These are phyloP conservation scores for Acephala macrosclerotiorum DNA, from an alignment of 2,329 filamentous ascomycete species.

Conservation along the genomic window DNA sequence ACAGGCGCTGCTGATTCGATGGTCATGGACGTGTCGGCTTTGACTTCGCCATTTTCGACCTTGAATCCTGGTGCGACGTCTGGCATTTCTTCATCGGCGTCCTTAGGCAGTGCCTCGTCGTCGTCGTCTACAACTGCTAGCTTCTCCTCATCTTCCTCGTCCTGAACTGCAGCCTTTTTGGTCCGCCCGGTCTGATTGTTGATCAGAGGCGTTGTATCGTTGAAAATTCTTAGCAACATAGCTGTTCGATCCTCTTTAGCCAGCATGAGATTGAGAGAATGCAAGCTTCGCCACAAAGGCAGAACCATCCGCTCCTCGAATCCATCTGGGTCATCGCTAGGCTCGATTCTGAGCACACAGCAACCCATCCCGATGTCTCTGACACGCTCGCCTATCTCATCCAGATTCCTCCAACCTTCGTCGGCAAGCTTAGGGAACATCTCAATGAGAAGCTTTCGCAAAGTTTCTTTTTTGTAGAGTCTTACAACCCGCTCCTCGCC, in stretches of 20 bases:
- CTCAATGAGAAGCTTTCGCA: conserved; percentile 84
- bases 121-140: conserved; percentile 19
- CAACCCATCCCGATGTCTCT: conserved; percentile 87
- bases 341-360: conserved; percentile 85
- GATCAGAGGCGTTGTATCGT: conserved; percentile 84
- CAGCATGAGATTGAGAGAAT: conserved; percentile 95
- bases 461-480: conserved; percentile 78
- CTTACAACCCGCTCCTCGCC: conserved; percentile 78
- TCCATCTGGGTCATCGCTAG: conserved; percentile 67
- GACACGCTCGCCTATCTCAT: conserved; percentile 87
- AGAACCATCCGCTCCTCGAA: conserved; percentile 83
- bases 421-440: conserved; percentile 93
- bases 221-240: conserved; percentile 90
- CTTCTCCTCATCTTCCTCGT: conserved; percentile 18
- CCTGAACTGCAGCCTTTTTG: conserved; percentile 30
- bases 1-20: conserved; percentile 35
- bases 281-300: conserved; percentile 91
- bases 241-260: conserved; percentile 95
- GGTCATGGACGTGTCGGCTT: conserved; percentile 33
- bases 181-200: conserved; percentile 53
- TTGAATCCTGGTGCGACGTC: conserved; percentile 31
- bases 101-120: conserved; percentile 4
- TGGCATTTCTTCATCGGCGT: neutral
- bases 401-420: conserved; percentile 76
- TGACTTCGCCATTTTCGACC: conserved; percentile 34